Conservation (phyloP, 1,284 basidiomycete species). For the Ustilago trichophora region DNA sequence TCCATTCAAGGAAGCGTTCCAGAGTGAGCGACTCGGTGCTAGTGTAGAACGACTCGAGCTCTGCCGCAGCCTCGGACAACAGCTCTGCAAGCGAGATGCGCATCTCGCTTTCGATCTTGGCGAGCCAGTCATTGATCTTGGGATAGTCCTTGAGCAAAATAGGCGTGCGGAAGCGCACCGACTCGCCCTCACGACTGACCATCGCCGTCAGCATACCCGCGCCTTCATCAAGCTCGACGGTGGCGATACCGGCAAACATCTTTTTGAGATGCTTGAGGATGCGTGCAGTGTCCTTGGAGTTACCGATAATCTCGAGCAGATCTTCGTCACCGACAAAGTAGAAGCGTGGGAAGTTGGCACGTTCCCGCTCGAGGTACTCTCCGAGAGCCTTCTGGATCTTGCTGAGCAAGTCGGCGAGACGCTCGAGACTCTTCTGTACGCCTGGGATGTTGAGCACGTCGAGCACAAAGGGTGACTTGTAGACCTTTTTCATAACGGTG, state of each 20-base stretch:
- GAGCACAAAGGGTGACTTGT: slow-evolving; percentile 96
- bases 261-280: slow-evolving; percentile 99
- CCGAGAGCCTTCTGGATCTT: slow-evolving; percentile 99
- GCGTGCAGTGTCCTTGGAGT: slow-evolving; percentile 96
- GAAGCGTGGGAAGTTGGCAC: slow-evolving; percentile 90
- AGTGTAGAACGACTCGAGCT: slow-evolving; percentile 84
- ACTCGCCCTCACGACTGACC: slow-evolving; percentile 81
- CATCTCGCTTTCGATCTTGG: slow-evolving; percentile 92
- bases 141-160: slow-evolving; percentile 90
- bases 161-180: slow-evolving; percentile 82
- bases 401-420: slow-evolving; percentile 91
- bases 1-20: slow-evolving; percentile 84
- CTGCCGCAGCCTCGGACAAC: slow-evolving; percentile 79
- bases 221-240: slow-evolving; percentile 78
- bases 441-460: slow-evolving; percentile 96
- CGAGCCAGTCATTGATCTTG: slow-evolving; percentile 99
- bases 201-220: slow-evolving; percentile 67
- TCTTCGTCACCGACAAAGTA: slow-evolving; percentile 99
- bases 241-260: slow-evolving; percentile 98
- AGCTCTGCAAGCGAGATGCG: slow-evolving; percentile 85
- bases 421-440: slow-evolving; percentile 95
- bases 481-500: slow-evolving; percentile 98
- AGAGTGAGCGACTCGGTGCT: slow-evolving; percentile 69
- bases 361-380: slow-evolving; percentile 97
- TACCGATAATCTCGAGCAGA: slow-evolving; percentile 97